Evolutionary conservation across 108 stramenopile species (phyloP).

Genomic region (Skeletonema menzelii): DNA sequence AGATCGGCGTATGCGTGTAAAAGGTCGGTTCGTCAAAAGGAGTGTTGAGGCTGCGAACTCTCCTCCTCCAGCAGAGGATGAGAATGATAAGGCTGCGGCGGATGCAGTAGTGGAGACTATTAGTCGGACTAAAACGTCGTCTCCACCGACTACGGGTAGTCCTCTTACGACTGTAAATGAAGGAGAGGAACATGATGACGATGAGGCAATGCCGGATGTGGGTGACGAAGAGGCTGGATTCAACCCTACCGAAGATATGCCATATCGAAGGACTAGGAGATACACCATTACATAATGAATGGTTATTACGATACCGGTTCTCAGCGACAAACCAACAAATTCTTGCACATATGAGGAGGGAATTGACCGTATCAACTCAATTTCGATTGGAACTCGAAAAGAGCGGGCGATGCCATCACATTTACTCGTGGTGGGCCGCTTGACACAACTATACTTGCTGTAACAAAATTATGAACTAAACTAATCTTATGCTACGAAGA

Average conservation of each 20-base stretch:
- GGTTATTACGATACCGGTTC: not conserved
- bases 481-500: not conserved
- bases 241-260: conserved; percentile 79
- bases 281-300: conserved; percentile 75
- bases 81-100: conserved; percentile 16
- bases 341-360: conserved; percentile 1
- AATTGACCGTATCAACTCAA: not conserved
- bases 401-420: not conserved
- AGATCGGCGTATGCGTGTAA: conserved; percentile 93
- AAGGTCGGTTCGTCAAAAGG: conserved; percentile 97
- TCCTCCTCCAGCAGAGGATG: conserved; percentile 22
- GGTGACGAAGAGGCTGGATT: conserved; percentile 82
- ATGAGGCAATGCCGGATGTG: conserved; percentile 79
- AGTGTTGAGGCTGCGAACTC: conserved; percentile 50
- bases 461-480: not conserved
- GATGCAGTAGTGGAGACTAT: conserved; percentile 1
- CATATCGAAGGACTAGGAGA: conserved; percentile 77
- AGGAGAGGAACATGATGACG: conserved; percentile 16
- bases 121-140: conserved; percentile 1
- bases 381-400: not conserved
- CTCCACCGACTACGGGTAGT: conserved; percentile 38
- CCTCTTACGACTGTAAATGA: conserved; percentile 33
- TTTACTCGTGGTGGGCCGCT: not conserved
- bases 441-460: not conserved
- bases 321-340: not conserved